These are phyloP conservation scores for Acarospora socialis DNA, from an alignment of 2,329 filamentous ascomycete genomes.

Conservation along the genomic window DNA sequence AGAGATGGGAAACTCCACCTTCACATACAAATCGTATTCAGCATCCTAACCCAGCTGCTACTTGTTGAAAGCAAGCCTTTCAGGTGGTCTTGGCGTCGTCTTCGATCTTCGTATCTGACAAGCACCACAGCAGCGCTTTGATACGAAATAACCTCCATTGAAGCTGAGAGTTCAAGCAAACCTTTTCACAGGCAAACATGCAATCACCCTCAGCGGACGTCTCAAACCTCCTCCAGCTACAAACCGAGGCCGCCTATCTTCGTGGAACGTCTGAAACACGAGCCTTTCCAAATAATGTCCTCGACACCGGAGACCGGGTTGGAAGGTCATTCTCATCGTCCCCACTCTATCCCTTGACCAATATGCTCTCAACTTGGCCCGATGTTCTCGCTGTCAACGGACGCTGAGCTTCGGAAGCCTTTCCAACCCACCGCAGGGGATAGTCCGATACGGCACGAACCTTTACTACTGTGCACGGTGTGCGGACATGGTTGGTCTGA, in stretches of 20 bases:
- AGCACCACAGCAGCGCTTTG: too few relatives aligned
- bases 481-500: slow-evolving; percentile 31
- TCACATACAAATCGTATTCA: too few relatives aligned
- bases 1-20: too few relatives aligned
- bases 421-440: slow-evolving; percentile 19
- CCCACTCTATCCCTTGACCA: not conserved
- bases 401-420: slow-evolving; percentile 28
- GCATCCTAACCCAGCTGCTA: not conserved
- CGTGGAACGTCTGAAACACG: slow-evolving; percentile 8
- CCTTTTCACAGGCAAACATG: not conserved
- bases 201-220: slow-evolving; percentile 6
- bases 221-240: slow-evolving; percentile 10
- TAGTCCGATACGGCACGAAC: slow-evolving; percentile 34
- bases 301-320: not conserved
- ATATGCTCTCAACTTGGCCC: slow-evolving; percentile 26
- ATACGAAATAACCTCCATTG: not conserved
- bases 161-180: not conserved
- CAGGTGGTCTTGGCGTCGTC: not conserved
- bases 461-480: slow-evolving; percentile 35
- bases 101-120: not conserved
- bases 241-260: slow-evolving; percentile 11
- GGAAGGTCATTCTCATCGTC: not conserved
- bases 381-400: slow-evolving; percentile 34
- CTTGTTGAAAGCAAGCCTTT: not conserved
- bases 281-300: not conserved